Evolutionary conservation across 805 yeast species (phyloP).

Genomic region (Pichia gijzeniarum): DNA sequence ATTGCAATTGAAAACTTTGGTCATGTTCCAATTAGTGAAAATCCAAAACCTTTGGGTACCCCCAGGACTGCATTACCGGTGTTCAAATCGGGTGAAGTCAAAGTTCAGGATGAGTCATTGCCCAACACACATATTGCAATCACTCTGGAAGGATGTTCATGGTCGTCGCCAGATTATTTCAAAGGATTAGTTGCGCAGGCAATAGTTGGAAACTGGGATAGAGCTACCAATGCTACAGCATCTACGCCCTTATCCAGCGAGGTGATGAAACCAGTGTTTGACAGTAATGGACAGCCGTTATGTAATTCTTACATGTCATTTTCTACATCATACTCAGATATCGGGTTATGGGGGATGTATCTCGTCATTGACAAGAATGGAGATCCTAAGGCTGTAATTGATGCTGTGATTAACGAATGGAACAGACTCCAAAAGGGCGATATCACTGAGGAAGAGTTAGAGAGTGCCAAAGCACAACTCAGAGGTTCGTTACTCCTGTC

Average conservation of each 20-base stretch:
- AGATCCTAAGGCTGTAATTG: slow-evolving; percentile 58
- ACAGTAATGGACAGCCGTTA: slow-evolving; percentile 46
- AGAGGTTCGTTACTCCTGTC: slow-evolving; percentile 87
- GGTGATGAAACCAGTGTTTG: slow-evolving; percentile 23
- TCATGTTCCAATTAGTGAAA: slow-evolving; percentile 47
- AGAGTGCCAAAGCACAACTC: slow-evolving; percentile 88
- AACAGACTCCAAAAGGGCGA: slow-evolving; percentile 72
- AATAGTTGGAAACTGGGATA: slow-evolving; percentile 95
- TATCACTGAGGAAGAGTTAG: slow-evolving; percentile 78
- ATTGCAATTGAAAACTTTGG: slow-evolving; percentile 76
- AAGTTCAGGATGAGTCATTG: slow-evolving; percentile 72
- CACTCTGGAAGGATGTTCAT: slow-evolving; percentile 96
- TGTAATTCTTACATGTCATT: slow-evolving; percentile 96
- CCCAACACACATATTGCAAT: slow-evolving; percentile 90
- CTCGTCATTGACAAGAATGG: slow-evolving; percentile 74
- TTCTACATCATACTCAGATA: slow-evolving; percentile 94
- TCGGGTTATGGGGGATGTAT: slow-evolving; percentile 97
- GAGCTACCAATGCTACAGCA: slow-evolving; percentile 70
- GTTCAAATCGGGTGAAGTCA: slow-evolving; percentile 81
- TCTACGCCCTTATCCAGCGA: slow-evolving; percentile 75
- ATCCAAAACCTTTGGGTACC: slow-evolving; percentile 66
- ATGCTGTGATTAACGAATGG: slow-evolving; percentile 84
- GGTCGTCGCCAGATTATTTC: slow-evolving; percentile 95
- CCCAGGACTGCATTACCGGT: slow-evolving; percentile 67
- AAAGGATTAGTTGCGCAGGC: slow-evolving; percentile 96